Percentiles rank a stretch among this genome's conserved stretches.
These are phyloP conservation scores for Pythium pectinolyticum DNA, from an alignment of 352 stramenopile species.

Conservation along the genomic window DNA sequence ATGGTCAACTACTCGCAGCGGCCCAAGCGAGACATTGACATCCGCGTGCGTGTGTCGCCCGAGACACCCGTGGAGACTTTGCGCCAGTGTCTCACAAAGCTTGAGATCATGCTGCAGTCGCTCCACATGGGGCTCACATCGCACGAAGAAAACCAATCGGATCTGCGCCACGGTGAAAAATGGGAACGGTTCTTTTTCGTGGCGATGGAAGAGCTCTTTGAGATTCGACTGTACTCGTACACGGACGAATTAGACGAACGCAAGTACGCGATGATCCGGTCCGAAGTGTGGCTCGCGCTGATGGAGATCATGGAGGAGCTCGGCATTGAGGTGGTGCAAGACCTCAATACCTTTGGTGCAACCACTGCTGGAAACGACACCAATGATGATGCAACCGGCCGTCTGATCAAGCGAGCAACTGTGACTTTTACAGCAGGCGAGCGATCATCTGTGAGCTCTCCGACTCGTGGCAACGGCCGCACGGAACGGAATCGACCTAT, in stretches of 20 bases:
- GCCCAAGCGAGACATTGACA: slow-evolving; percentile 80
- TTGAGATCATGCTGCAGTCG: slow-evolving; percentile 83
- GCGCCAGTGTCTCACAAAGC: slow-evolving; percentile 49
- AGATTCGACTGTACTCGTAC: slow-evolving; percentile 85
- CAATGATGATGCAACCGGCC: too few species aligned
- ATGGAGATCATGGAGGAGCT: slow-evolving; percentile 90
- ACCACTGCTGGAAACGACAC: neutral
- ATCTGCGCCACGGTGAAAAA: slow-evolving; percentile 78
- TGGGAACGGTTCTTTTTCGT: slow-evolving; percentile 86
- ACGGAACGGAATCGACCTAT: neutral
- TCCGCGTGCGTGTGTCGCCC: slow-evolving; percentile 61
- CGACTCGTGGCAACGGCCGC: neutral
- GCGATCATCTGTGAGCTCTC: neutral
- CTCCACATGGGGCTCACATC: slow-evolving; percentile 84
- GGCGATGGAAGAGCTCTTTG: slow-evolving; percentile 83
- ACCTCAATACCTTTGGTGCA: slow-evolving; percentile 3
- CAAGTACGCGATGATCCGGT: slow-evolving; percentile 89
- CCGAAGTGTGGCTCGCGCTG: slow-evolving; percentile 85
- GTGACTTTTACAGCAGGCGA: slow-evolving; percentile 21
- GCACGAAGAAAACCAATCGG: slow-evolving; percentile 82
- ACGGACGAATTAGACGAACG: slow-evolving; percentile 83
- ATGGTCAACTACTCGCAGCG: slow-evolving; percentile 89
- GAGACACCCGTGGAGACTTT: slow-evolving; percentile 61
- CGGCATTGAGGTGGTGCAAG: slow-evolving; percentile 55
- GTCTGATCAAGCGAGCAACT: neutral